Evolutionary conservation across 2,329 filamentous ascomycete species (phyloP).

Genomic region (Herpotrichia juniperi): DNA sequence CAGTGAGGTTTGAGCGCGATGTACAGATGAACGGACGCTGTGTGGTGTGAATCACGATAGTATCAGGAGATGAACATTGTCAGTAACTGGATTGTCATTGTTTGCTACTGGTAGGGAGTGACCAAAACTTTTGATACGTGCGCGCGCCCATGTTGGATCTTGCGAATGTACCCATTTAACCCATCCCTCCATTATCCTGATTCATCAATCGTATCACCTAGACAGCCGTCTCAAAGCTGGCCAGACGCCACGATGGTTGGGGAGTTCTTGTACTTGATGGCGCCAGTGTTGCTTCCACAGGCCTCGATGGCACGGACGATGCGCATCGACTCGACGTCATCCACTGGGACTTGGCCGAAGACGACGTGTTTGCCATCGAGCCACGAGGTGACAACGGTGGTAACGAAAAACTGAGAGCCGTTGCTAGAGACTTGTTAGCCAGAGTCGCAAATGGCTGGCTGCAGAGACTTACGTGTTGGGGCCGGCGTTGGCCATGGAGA

Average conservation of each 20-base stretch:
- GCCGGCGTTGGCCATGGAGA: conserved; percentile 96
- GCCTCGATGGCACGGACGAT: conserved; percentile 66
- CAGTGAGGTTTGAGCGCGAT: not conserved
- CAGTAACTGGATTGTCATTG: conserved; percentile 25
- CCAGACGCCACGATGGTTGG: conserved; percentile 62
- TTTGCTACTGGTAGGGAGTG: conserved; percentile 20
- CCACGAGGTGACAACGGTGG: conserved; percentile 70
- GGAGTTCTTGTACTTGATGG: conserved; percentile 57
- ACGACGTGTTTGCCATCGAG: conserved; percentile 84
- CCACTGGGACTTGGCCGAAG: conserved; percentile 73
- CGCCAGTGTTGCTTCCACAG: conserved; percentile 61
- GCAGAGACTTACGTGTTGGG: conserved; percentile 77
- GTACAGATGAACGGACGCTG: not conserved
- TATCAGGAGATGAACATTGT: not conserved
- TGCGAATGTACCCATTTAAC: conserved; percentile 10
- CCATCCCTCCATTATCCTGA: conserved; percentile 10
- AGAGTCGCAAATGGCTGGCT: not conserved
- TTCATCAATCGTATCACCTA: conserved; percentile 5
- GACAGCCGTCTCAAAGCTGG: conserved; percentile 46
- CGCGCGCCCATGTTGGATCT: conserved; percentile 5
- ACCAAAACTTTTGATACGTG: conserved; percentile 12
- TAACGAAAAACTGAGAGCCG: conserved; percentile 77
- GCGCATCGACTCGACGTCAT: conserved; percentile 59
- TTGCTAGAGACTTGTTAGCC: conserved; percentile 56
- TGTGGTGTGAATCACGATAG: not conserved